phyloP scores from a whole-genome alignment of 2,329 filamentous ascomycete species.

The Westerdykella sp. region DNA sequence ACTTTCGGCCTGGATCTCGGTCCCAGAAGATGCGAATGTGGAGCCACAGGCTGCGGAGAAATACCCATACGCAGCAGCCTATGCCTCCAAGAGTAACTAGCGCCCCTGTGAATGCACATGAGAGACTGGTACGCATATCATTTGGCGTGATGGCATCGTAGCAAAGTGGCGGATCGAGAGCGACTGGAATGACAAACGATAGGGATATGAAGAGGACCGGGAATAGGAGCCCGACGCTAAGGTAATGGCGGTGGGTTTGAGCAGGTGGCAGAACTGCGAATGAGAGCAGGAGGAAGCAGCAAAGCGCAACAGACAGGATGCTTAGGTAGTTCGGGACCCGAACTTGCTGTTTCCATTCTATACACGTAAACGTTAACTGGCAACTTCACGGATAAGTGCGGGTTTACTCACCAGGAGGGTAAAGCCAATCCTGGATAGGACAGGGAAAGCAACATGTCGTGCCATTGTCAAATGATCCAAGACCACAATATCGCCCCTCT shows the following conservation, averaged over 20 bases:
- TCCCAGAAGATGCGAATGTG: conserved; percentile 38
- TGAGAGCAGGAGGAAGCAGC: conserved; percentile 66
- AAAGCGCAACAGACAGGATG: conserved; percentile 63
- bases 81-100: conserved; percentile 74
- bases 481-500: conserved; percentile 49
- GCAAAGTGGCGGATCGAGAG: conserved; percentile 66
- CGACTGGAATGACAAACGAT: conserved; percentile 77
- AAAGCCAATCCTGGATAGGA: conserved; percentile 69
- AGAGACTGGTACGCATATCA: conserved; percentile 65
- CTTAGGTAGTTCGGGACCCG: conserved; percentile 68
- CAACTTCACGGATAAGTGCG: neutral
- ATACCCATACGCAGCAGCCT: conserved; percentile 67
- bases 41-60: conserved; percentile 35
- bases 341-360: conserved; percentile 31
- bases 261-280: conserved; percentile 73
- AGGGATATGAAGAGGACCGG: conserved; percentile 71
- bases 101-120: conserved; percentile 74
- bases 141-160: conserved; percentile 79
- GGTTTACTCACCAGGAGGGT: conserved; percentile 44
- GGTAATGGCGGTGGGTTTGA: conserved; percentile 80
- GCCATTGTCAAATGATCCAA: conserved; percentile 38
- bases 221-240: conserved; percentile 71
- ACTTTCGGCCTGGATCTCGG: conserved; percentile 21
- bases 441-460: conserved; percentile 75
- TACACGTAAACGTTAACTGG: neutral